Conservation (phyloP, 1,139 yeast genomes). For the Candida albicans region DNA sequence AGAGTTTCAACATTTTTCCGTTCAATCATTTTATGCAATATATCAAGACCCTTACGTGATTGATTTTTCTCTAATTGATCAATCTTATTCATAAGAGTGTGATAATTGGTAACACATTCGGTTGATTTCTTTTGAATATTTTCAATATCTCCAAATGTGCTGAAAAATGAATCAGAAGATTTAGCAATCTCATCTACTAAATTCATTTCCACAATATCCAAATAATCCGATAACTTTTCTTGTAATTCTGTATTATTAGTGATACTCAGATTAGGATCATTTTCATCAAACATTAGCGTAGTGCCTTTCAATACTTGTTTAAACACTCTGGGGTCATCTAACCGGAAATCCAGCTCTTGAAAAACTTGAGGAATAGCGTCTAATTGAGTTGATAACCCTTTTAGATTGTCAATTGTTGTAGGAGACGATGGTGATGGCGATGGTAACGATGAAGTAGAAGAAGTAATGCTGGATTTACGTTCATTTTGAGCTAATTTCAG, state of each 20-base stretch:
- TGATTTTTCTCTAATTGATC: constrained; percentile 47
- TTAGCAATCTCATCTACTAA: constrained; percentile 80
- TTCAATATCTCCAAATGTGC: constrained; percentile 76
- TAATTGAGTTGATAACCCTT: constrained; percentile 15
- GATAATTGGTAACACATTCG: constrained; percentile 49
- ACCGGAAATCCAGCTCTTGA: constrained; percentile 65
- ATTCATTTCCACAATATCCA: constrained; percentile 82
- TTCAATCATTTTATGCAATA: constrained; percentile 53
- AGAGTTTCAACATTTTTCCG: constrained; percentile 61
- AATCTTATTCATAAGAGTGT: constrained; percentile 44
- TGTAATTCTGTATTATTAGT: constrained; percentile 60
- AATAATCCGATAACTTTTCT: constrained; percentile 75
- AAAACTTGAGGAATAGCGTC: constrained; percentile 65
- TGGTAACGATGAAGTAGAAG: constrained; percentile 19
- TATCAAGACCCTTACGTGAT: constrained; percentile 52
- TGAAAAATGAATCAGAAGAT: constrained; percentile 81
- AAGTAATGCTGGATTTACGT: constrained; percentile 13
- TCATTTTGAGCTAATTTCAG: constrained; percentile 32
- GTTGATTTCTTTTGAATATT: constrained; percentile 59
- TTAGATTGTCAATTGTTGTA: constrained; percentile 12
- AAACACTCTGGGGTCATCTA: constrained; percentile 88
- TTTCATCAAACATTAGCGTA: constrained; percentile 33
- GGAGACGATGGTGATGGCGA: no score
- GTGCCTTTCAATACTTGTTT: constrained; percentile 65
- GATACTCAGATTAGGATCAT: constrained; percentile 13